Evolutionary conservation across 2,329 filamentous ascomycete species (phyloP), one percentile per base, ranked within the genome.

Genomic region (Diaporthe ampelina): DNA sequence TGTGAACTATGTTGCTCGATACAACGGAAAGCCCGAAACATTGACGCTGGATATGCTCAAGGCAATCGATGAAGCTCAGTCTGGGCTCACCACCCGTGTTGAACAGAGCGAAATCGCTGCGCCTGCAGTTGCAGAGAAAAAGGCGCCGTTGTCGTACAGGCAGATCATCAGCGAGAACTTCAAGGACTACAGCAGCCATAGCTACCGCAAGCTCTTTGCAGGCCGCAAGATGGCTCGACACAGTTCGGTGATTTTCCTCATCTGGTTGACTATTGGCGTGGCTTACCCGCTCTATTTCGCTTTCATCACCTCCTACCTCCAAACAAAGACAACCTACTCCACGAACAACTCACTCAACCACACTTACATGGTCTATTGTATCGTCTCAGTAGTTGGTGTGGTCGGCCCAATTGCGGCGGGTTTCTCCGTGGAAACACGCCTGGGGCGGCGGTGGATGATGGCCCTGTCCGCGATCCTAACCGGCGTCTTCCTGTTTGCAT

Each of bases 231-330:
- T 83, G 79, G 79, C 81, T 2, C 81, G 79, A 67, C 81, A 82
- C 72, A 81, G 82, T 0, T 76, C 78, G 0, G 78, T 86, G 7
- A 83, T 82, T 1, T 86, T 85, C 75, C 76, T 83, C 5, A 82
- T 86, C 56, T 87, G 85, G 85, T 75, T 86, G 5, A 86, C 83
- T 0, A 84, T 86, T 40, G 85, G 85, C n/a, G 82, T 87, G 29
- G 85, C 83, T 1, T 87, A 87, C 76, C 85, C 85, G 6, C 80
- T 87, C 0, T 87, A 85, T 77, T 86, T 86, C 77, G 84, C 83
- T 58, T 87, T 87, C 71, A 83, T 87, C 65, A 84, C 85, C 1
- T 85, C 84, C 0, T 87, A 87, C 72, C 81, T 87, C 9, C 81
- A 82, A 24, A 84, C 81, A 10, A 82, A 84, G 70, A 82, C 80